Evolutionary conservation across 306 rosid genomes (phyloP).

Genomic region (Sindora glabra): DNA sequence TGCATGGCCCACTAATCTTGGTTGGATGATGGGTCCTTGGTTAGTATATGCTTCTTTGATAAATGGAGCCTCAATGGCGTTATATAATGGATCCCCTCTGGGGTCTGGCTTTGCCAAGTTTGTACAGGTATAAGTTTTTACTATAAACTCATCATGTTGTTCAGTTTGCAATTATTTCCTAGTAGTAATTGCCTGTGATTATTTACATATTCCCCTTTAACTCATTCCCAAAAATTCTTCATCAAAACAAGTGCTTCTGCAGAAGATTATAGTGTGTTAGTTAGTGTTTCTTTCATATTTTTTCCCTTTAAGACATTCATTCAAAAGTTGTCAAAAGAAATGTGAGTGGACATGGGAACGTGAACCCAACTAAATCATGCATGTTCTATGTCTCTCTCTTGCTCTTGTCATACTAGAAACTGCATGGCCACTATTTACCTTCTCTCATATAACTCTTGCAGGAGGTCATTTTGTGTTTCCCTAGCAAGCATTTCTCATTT

Average conservation of each 20-base stretch:
- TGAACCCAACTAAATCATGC: background rate
- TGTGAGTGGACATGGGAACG: background rate
- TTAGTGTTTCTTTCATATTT: background rate
- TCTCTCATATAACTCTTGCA: too few relatives aligned
- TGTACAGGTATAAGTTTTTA: slow-evolving; percentile 82
- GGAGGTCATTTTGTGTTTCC: slow-evolving; percentile 6
- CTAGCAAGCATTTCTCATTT: background rate
- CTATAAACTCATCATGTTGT: slow-evolving; percentile 26
- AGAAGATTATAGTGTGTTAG: background rate
- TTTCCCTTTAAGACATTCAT: background rate
- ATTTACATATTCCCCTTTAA: background rate
- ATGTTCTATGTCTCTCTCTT: background rate
- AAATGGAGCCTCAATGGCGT: slow-evolving; percentile 88
- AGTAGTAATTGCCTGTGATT: slow-evolving; percentile 3
- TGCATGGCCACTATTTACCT: too few relatives aligned
- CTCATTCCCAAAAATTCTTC: background rate
- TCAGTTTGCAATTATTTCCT: background rate
- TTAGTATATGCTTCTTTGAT: slow-evolving; percentile 83
- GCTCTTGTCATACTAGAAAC: background rate
- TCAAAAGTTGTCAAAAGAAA: background rate
- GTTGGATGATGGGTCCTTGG: slow-evolving; percentile 99
- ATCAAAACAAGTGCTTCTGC: background rate
- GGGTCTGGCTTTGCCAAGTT: slow-evolving; percentile 84
- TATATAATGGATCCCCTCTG: slow-evolving; percentile 85
- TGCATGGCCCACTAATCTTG: slow-evolving; percentile 96